Evolutionary conservation across 768 basidiomycete genomes (phyloP), one percentile per base, ranked within the genome.

Genomic region (Scleroderma citrinum): DNA sequence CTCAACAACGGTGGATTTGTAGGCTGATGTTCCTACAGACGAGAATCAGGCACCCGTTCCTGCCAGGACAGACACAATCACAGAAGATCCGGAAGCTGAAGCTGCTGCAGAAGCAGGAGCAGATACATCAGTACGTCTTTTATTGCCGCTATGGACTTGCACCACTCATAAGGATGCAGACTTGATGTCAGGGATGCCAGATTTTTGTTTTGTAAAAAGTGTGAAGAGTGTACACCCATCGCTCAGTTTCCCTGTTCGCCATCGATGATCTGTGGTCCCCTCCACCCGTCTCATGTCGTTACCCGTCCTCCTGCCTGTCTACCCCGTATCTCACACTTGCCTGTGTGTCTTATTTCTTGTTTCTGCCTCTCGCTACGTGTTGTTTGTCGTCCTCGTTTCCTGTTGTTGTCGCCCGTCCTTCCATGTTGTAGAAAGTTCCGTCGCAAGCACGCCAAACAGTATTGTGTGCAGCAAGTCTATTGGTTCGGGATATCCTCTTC

Each of bases 51-150:
- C 67, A 48, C 69, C 72, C 24, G 63, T 62, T 23, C 63, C 66
- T 11, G 67, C 68, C 23, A n/a, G 34, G 5, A 68, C 70, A 19
- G 76, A 74, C 50, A 73, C 80, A 17, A 84, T 84, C 51, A 73
- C 68, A 24, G 81, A 83, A 57, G 80, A 82, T 45, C 74, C 70
- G 37, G 78, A 76, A 52, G 71, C 58, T 4, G 71, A 74, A 39
- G 71, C 67, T 38, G 67, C 57, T 6, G 71, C 71, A 23, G 74
- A 70, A 52, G 64, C 68, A 42, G 76, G 71, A 53, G 64, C n/a
- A n/a, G n/a, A n/a, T 55, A 51, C 59, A 61, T 59, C 17, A 51
- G 64, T 55, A 8, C 7, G 19, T 31, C 24, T 42, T 53, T 31
- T 13, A 32, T 52, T 24, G 32, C 10, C 8, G 20, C 23, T 31